Conservation (phyloP, 371 early-diverging fungal genomes). For the Apophysomyces trapeziformis region DNA sequence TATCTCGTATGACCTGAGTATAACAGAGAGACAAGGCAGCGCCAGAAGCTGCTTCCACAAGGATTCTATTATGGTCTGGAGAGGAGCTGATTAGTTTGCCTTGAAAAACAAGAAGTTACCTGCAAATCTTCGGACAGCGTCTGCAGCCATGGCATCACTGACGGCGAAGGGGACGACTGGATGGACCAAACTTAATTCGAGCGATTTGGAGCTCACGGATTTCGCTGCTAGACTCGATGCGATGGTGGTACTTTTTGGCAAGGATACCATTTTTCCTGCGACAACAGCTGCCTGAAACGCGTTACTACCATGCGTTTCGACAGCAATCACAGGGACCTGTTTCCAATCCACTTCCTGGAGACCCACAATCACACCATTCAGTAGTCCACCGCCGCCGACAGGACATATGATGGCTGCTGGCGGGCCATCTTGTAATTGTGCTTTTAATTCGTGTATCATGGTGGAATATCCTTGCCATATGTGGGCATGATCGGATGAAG, state of each 20-base stretch:
- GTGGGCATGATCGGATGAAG: constrained; percentile 64
- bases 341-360: constrained; percentile 65
- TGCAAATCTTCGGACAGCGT: constrained; percentile 58
- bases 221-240: constrained; percentile 60
- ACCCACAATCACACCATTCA: constrained; percentile 72
- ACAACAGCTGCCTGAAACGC: constrained; percentile 71
- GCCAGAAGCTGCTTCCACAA: constrained; percentile 67
- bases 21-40: constrained; percentile 59
- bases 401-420: constrained; percentile 72
- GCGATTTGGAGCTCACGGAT: constrained; percentile 54
- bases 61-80: constrained; percentile 58
- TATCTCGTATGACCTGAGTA: constrained; percentile 58
- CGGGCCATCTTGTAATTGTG: constrained; percentile 58
- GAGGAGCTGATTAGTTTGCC: neutral
- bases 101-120: constrained; percentile 33
- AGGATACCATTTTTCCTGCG: constrained; percentile 57
- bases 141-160: constrained; percentile 64
- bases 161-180: constrained; percentile 67
- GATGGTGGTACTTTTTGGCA: constrained; percentile 59
- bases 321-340: constrained; percentile 70
- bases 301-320: constrained; percentile 77
- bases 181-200: constrained; percentile 61
- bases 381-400: constrained; percentile 75
- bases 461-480: constrained; percentile 69
- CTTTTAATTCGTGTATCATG: constrained; percentile 65